Percentiles rank a stretch among this genome's conserved stretches.
Conservation (phyloP, 108 stramenopile species). For the Fragilariopsis cylindrus region DNA sequence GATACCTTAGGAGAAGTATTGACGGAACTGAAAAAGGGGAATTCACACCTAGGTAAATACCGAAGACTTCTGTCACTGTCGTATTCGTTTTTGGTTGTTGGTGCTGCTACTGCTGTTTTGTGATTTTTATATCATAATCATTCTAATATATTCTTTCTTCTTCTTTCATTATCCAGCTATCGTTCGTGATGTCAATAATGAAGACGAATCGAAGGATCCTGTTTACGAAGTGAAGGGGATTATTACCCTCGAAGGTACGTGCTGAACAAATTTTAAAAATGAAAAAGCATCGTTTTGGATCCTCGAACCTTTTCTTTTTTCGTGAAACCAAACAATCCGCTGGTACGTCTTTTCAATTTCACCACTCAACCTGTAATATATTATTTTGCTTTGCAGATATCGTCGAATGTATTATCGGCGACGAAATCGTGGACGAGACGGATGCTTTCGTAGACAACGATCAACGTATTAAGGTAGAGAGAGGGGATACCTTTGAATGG, state of each 20-base stretch:
- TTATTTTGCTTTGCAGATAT: slow-evolving; percentile 52
- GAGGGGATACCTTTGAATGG: slow-evolving; percentile 63
- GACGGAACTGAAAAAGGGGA: slow-evolving; percentile 83
- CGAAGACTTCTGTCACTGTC: too few species aligned
- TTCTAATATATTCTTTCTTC: slow-evolving; percentile 30
- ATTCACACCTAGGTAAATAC: slow-evolving; percentile 56
- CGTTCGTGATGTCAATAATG: slow-evolving; percentile 91
- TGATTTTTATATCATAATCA: too few species aligned
- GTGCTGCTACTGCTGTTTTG: too few species aligned
- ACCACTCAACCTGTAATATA: neutral
- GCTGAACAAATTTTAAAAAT: neutral
- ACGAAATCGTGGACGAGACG: slow-evolving; percentile 98
- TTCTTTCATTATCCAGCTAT: slow-evolving; percentile 46
- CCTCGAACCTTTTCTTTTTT: neutral
- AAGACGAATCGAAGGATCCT: slow-evolving; percentile 77
- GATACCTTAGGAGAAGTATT: slow-evolving; percentile 90
- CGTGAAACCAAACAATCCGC: neutral
- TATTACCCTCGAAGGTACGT: slow-evolving; percentile 97
- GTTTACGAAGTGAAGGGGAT: slow-evolving; percentile 94
- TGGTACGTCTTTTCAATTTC: neutral
- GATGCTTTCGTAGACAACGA: slow-evolving; percentile 82
- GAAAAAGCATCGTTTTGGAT: neutral
- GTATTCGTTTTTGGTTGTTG: too few species aligned
- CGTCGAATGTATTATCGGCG: slow-evolving; percentile 92
- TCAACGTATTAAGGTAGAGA: slow-evolving; percentile 53